Evolutionary conservation across 306 rosid species (phyloP).

Genomic region (Malus orientalis): DNA sequence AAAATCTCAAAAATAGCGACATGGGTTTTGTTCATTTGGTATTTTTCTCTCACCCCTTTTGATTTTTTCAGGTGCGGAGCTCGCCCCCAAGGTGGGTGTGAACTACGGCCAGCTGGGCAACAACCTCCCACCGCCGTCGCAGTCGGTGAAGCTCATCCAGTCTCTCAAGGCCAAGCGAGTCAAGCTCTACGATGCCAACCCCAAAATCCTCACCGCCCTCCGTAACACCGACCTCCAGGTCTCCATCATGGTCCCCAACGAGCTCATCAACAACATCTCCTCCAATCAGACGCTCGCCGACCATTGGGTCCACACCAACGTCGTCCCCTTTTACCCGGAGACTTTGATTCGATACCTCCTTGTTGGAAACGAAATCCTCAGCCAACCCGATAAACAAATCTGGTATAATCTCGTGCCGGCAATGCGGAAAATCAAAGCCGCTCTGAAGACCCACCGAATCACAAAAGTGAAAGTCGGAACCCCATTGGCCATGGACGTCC

Average conservation of each 20-base stretch:
- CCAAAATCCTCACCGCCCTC: slow-evolving; percentile 49
- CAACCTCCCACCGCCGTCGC: slow-evolving; percentile 51
- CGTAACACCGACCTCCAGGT: slow-evolving; percentile 42
- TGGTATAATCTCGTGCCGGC: slow-evolving; percentile 62
- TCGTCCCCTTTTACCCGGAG: slow-evolving; percentile 43
- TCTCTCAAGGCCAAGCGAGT: slow-evolving; percentile 50
- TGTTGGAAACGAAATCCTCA: slow-evolving; percentile 70
- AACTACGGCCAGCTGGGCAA: slow-evolving; percentile 73
- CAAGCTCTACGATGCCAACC: slow-evolving; percentile 47
- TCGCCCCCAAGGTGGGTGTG: slow-evolving; percentile 42
- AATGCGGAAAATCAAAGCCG: slow-evolving; percentile 38
- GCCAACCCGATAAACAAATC: slow-evolving; percentile 20
- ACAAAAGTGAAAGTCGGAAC: slow-evolving; percentile 70
- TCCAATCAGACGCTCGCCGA: slow-evolving; percentile 45
- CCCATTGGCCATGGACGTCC: slow-evolving; percentile 52
- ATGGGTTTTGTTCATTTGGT: not conserved
- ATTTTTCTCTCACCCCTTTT: not conserved
- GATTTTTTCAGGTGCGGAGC: slow-evolving; percentile 34
- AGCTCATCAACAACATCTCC: slow-evolving; percentile 50
- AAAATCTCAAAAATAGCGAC: not conserved
- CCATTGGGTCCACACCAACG: slow-evolving; percentile 45
- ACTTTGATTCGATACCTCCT: slow-evolving; percentile 67
- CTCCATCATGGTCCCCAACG: slow-evolving; percentile 65
- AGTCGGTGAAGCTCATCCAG: slow-evolving; percentile 41
- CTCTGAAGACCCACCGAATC: slow-evolving; percentile 32